phyloP scores from a whole-genome alignment of 2,329 filamentous ascomycete species.

The Biscogniauxia marginata region DNA sequence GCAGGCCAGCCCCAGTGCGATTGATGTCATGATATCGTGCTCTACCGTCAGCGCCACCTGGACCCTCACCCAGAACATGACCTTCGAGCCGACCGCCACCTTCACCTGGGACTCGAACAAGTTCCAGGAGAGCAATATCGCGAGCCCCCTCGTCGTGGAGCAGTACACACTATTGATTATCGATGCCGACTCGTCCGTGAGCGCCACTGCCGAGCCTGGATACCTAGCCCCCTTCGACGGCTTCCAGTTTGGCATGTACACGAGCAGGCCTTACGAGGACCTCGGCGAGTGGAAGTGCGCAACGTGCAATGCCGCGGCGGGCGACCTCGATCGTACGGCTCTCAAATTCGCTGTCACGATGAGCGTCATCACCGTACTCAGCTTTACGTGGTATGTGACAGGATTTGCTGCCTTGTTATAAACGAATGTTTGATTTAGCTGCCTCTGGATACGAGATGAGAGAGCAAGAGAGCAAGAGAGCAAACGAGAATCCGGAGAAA shows the following conservation, averaged over 20 bases:
- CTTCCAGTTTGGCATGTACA: slow-evolving; percentile 60
- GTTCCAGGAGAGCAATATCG: slow-evolving; percentile 46
- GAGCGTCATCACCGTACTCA: slow-evolving; percentile 55
- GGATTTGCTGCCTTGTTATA: slow-evolving; percentile 43
- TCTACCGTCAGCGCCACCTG: slow-evolving; percentile 51
- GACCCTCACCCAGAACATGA: slow-evolving; percentile 64
- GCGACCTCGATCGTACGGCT: slow-evolving; percentile 46
- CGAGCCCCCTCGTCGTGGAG: slow-evolving; percentile 49
- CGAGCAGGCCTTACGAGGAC: slow-evolving; percentile 48
- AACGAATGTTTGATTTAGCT: neutral
- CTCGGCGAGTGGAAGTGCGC: slow-evolving; percentile 54
- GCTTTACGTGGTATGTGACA: slow-evolving; percentile 64
- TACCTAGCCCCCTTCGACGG: slow-evolving; percentile 50
- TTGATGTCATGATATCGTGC: slow-evolving; percentile 60
- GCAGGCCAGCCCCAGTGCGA: slow-evolving; percentile 54
- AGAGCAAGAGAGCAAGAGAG: neutral
- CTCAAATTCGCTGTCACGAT: slow-evolving; percentile 53
- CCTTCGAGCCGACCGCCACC: slow-evolving; percentile 48
- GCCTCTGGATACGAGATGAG: neutral
- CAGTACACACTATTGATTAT: slow-evolving; percentile 62
- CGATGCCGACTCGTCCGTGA: slow-evolving; percentile 54
- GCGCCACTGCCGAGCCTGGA: slow-evolving; percentile 51
- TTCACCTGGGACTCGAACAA: slow-evolving; percentile 59
- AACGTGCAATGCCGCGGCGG: slow-evolving; percentile 54
- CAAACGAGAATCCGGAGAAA: neutral